Percentiles rank a stretch among this genome's conserved stretches.
Conservation (phyloP, 2,329 filamentous ascomycete genomes). For the Epichloe hybrida region DNA sequence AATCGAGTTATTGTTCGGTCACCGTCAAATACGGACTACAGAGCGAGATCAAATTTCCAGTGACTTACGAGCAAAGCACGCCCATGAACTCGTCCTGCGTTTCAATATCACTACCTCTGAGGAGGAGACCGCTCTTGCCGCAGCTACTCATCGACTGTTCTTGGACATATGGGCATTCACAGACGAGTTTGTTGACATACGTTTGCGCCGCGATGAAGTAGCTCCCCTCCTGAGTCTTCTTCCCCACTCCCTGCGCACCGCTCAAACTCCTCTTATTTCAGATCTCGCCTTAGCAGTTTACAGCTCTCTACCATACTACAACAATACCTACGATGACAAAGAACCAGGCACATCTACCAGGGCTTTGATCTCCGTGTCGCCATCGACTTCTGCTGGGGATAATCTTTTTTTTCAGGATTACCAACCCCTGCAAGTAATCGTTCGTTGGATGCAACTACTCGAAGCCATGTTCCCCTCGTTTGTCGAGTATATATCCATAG, state of each 20-base stretch:
- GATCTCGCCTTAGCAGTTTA: constrained; percentile 67
- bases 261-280: constrained; percentile 64
- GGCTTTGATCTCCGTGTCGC: constrained; percentile 13
- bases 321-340: background rate
- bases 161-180: constrained; percentile 87
- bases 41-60: constrained; percentile 13
- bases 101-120: constrained; percentile 62
- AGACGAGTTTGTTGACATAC: constrained; percentile 70
- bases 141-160: constrained; percentile 61
- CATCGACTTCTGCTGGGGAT: constrained; percentile 28
- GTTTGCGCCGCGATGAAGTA: constrained; percentile 62
- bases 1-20: constrained; percentile 37
- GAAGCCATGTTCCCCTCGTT: constrained; percentile 81
- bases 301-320: constrained; percentile 26
- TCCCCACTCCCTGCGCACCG: constrained; percentile 52
- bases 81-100: constrained; percentile 73
- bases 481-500: constrained; percentile 60
- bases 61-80: constrained; percentile 41
- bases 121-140: constrained; percentile 58
- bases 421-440: constrained; percentile 68
- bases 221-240: constrained; percentile 67
- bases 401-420: constrained; percentile 89
- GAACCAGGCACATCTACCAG: too few species aligned
- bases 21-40: constrained; percentile 21
- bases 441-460: constrained; percentile 84